phyloP scores from a whole-genome alignment of 2,329 filamentous ascomycete species.

The Curvularia sp. region DNA sequence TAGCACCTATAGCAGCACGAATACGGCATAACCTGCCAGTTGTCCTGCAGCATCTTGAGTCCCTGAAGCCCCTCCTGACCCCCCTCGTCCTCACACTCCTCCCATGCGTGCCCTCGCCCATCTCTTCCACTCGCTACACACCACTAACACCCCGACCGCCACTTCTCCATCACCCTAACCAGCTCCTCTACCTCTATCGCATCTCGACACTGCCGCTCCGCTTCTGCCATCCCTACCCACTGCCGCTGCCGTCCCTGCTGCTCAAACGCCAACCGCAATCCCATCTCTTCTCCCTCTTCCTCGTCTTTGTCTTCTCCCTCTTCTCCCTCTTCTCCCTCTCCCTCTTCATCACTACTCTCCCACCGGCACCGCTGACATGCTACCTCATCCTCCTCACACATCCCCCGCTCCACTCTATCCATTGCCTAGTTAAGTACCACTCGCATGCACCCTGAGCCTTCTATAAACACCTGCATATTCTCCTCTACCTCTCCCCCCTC shows the following conservation, averaged over 20 bases:
- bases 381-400: constrained; percentile 4
- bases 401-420: constrained; percentile 12
- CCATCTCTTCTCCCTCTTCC: background rate
- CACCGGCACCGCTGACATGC: background rate
- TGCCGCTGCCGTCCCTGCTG: background rate
- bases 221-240: constrained; percentile 3
- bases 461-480: constrained; percentile 16
- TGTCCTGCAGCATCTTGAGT: constrained; percentile 10
- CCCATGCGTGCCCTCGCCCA: constrained; percentile 11
- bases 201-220: constrained; percentile 1
- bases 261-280: background rate
- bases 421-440: constrained; percentile 14
- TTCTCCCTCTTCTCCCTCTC: constrained; percentile 5
- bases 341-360: background rate
- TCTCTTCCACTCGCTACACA: background rate
- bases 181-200: background rate
- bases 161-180: background rate
- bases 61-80: constrained; percentile 7
- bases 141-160: background rate
- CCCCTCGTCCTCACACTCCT: background rate
- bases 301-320: constrained; percentile 4
- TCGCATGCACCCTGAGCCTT: background rate
- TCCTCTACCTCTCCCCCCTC: constrained; percentile 4
- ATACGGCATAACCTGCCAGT: constrained; percentile 16
- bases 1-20: constrained; percentile 18